Base-by-base conservation (phyloP, 441 rosid genomes). In the Arabidopsis lyrata region DNA sequence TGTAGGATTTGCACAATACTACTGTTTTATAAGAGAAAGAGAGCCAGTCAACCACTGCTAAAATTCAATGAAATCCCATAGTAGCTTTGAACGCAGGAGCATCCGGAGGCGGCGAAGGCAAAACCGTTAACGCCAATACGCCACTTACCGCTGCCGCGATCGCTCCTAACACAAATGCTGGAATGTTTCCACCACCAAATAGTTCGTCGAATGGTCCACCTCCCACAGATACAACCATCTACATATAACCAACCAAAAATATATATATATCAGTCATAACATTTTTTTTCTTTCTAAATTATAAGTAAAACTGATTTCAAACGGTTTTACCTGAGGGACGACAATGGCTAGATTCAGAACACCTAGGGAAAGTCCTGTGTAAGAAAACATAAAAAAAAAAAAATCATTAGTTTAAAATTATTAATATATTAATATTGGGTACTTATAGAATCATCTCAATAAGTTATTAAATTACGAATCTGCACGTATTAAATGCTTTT, bases 341-440 rank as follows among this genome's bases (percentile, higher is more conserved):
- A 92, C 97, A 29, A 95, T 85, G 0, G 97, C 84, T 20, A 92
- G 82, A 68, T 95, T 95, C 27, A 95, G 82, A 68, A 95, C 95
- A 47, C 97, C 98, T 68, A 92, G 75, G 1, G 98, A 90, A 44
- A 92, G 96, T 27, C 99, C 98, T 88, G 59, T 31, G 22, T n/a
- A 27, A 58, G 11, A 11, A 50, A 39, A 56, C 0, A 47, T 1
- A 70, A 11, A 47, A 16, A 15, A 16, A 15, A 5, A 38, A 3
- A 68, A 27, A 62, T 53, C 15, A 67, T 53, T 53, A 75, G 34
- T 54, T 64, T 13, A 0, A 39, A 7, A 9, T 18, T 22, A 44
- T 16, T 29, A 14, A 31, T 50, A 14, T 53, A 54, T 7, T 24
- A 36, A 35, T 14, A 56, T 58, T 47, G 31, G 47, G 66, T 61